Base-by-base conservation (phyloP, 768 basidiomycete species). In the Boletellus ananas region DNA sequence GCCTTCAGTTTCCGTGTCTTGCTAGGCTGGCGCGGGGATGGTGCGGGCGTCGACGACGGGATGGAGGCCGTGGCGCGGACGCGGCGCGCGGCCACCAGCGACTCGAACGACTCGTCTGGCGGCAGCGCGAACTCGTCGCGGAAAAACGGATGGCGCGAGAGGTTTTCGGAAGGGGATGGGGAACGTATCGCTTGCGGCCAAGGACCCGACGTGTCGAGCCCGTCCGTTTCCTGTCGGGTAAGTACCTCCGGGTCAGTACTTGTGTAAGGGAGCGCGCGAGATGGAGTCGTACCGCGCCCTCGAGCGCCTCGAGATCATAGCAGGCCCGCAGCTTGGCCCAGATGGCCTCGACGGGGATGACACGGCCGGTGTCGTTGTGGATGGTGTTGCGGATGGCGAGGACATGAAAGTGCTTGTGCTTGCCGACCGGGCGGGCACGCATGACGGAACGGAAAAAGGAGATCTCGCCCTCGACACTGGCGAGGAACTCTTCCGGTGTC, bases 401-500 rank as follows among this genome's bases (percentile, higher is more conserved):
- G 64, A 87, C 73, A 62, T 92, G 87, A 69, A 92, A 91, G 70
- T 90, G 80, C 25, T 83, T 83, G 67, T 93, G 85, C 29, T 86
- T 81, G 38, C 91, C 91, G 47, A 93, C 80, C 0, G 91, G 91
- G 47, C 91, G 77, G 16, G 88, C 79, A 39, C 83, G 83, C 79
- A 87, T 88, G 45, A 91, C 73, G 7, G 87, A 85, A 43, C 86
- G 80, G 64, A 93, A 92, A 69, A 94, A 87, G 9, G 87, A 77
- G 41, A 91, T 88, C 67, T 94, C 91, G 35, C 91, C 91, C 58
- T 85, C 81, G 46, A 90, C 79, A 7, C 79, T 82, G 62, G 84
- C 77, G 35, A 93, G 80, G 61, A 85, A 84, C 29, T 64, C 66
- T 13, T 57, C 49, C 25, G 64, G 60, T 6, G 60, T 64, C 41